Evolutionary conservation across 73 alveolate species (phyloP), one percentile per base, ranked within the genome.

Genomic region (Tetrahymena borealis): DNA sequence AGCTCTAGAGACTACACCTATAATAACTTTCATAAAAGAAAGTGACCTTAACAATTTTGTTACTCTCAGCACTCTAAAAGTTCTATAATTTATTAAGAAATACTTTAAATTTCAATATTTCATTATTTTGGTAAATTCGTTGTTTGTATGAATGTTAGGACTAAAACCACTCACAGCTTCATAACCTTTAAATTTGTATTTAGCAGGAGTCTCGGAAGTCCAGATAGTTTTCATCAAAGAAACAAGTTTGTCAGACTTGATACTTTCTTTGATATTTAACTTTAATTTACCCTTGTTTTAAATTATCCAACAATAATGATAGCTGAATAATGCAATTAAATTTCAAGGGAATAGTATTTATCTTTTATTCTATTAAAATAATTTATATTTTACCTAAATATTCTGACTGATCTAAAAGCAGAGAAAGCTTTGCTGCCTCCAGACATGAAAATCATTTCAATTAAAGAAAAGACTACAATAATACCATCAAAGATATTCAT

Each of bases 401-500:
- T 37, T 10, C 93, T 90, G 12, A 91, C 13, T n/a, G 94, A 38
- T 41, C 94, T 39, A 91, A 91, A 39, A 24, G 94, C 94, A 40
- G 35, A 31, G 39, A 91, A 36, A 8, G 97, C 97, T 10, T 94
- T 94, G 38, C 94, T 39, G 78, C 95, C 93, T 15, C 96, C 95
- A 79, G 96, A 91, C 92, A 94, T 77, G 38, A 95, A 95, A 4
- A 91, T 91, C 11, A 96, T 90, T 60, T 96, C 98, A 43, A 96
- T 96, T 12, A 96, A 60, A 38, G 96, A 90, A 33, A 96, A 32
- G 13, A 95, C 91, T 41, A 96, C 98, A 15, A 96, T 95, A 6
- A 91, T 40, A 9, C 97, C 96, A 94, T 96, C 98, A 92, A 96
- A 91, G 42, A 94, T 91, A 77, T 96, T 96, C 98, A 96, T 96